These are phyloP conservation scores for Penicillium corylophilum DNA, from an alignment of 2,329 filamentous ascomycete genomes.

Conservation along the genomic window DNA sequence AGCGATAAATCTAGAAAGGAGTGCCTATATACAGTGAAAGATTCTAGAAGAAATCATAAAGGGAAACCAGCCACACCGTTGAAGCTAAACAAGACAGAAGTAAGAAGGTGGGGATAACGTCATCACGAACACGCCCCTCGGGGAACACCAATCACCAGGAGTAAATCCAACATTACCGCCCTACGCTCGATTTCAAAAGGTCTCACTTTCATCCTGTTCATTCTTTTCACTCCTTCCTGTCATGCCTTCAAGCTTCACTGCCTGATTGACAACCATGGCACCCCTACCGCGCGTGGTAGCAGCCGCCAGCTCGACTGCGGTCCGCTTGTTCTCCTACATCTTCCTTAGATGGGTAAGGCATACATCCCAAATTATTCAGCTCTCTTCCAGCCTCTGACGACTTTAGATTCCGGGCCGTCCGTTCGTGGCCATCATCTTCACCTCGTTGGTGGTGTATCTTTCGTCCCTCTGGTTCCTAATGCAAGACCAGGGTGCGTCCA, in stretches of 20 bases:
- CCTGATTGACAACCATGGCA: constrained; percentile 26
- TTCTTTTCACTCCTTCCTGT: neutral
- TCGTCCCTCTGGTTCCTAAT: constrained; percentile 34
- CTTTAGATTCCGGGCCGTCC: constrained; percentile 40
- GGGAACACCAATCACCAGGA: constrained; percentile 10
- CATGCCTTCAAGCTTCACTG: constrained; percentile 1
- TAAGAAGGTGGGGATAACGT: constrained; percentile 9
- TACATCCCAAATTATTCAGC: neutral
- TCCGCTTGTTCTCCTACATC: constrained; percentile 38
- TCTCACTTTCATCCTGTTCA: too few species aligned
- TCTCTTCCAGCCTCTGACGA: neutral
- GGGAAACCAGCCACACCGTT: too few species aligned
- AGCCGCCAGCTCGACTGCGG: constrained; percentile 37
- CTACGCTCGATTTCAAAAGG: neutral
- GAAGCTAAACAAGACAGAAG: too few species aligned
- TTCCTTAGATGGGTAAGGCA: constrained; percentile 47
- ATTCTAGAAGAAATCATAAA: too few species aligned
- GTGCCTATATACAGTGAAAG: too few species aligned
- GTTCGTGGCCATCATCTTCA: constrained; percentile 38
- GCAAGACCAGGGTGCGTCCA: constrained; percentile 1
- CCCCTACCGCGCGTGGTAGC: constrained; percentile 32
- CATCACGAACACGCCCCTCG: constrained; percentile 4
- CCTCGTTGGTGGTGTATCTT: constrained; percentile 48
- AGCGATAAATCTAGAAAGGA: constrained; percentile 4
- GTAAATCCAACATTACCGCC: constrained; percentile 8